Base-by-base conservation (phyloP, 1,139 yeast genomes). In the Sugiyamaella neomexicana region DNA sequence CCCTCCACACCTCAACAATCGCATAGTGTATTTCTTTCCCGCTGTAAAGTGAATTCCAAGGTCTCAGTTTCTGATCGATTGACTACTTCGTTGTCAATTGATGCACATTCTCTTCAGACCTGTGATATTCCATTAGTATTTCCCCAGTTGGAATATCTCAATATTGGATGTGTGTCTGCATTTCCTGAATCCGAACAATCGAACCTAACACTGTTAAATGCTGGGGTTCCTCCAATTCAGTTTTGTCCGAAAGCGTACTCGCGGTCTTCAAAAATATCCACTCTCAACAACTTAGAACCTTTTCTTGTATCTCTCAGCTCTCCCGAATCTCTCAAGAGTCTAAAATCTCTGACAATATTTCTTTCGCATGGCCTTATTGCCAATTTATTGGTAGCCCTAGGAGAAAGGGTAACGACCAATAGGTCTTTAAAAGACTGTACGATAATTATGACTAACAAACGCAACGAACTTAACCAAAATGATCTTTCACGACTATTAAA, bases 331-430 rank as follows among this genome's bases (percentile, higher is more conserved):
- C 20, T 47, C 7, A 36, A 34, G 5, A 5, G 7, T 16, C 40
- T 47, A 3, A 20, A 38, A 8, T 20, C 39, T n/a, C 23, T 47
- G 2, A 20, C 40, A 2, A 41, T 47, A 15, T 29, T 47, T 13
- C 40, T 47, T 7, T 39, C 51, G 6, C 38, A 47, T 23, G 31
- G 40, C 20, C 16, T 47, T 7, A n/a, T 47, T 12, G 40, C 51
- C 31, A 47, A 38, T 38, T 43, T 47, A 25, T 20, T 47, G 6
- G 46, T 47, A 8, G 51, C 45, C 9, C 39, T 47, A 15, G 38
- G 51, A 3, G 51, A 47, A 23, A 27, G 51, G 16, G 10, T 39
- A 13, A 16, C 32, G 17, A 47, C 10, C 13, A 38, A 31, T 23
- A 29, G 39, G 10, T 10, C 37, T 9, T 31, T 47, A 23, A 39